Percentiles rank a stretch among this genome's conserved stretches.
Evolutionary conservation across 306 rosid species (phyloP).

Genomic region (Casuarina cunninghamiana): DNA sequence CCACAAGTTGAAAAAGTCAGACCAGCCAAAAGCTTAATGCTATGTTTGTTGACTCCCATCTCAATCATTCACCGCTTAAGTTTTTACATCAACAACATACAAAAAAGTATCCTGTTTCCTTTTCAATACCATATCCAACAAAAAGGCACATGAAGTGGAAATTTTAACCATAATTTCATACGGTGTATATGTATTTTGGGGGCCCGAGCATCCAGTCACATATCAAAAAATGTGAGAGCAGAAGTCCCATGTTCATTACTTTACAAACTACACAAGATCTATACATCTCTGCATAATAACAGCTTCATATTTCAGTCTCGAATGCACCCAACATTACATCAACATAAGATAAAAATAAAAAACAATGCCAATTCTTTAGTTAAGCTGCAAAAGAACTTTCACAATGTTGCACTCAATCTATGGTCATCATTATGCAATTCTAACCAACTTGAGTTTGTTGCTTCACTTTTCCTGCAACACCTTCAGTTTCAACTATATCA

Average conservation of each 20-base stretch:
- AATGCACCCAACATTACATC: neutral
- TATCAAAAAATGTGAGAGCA: neutral
- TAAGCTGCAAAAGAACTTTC: neutral
- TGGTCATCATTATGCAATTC: neutral
- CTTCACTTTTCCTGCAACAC: neutral
- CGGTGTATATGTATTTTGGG: neutral
- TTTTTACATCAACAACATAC: neutral
- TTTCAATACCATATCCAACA: neutral
- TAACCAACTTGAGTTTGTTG: neutral
- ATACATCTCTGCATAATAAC: neutral
- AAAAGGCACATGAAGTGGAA: neutral
- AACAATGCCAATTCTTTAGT: neutral
- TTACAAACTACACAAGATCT: neutral
- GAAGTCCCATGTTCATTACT: neutral
- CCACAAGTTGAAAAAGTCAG: neutral
- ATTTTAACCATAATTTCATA: neutral
- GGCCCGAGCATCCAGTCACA: neutral
- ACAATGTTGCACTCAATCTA: neutral
- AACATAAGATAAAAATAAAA: neutral
- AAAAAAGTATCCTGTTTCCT: neutral
- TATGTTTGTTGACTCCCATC: neutral
- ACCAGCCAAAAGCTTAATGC: neutral
- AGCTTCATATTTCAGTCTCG: neutral
- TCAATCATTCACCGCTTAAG: neutral
- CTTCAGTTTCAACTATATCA: neutral